phyloP scores from a whole-genome alignment of 2,329 filamentous ascomycete species.

The Aspergillus novofumigatus region DNA sequence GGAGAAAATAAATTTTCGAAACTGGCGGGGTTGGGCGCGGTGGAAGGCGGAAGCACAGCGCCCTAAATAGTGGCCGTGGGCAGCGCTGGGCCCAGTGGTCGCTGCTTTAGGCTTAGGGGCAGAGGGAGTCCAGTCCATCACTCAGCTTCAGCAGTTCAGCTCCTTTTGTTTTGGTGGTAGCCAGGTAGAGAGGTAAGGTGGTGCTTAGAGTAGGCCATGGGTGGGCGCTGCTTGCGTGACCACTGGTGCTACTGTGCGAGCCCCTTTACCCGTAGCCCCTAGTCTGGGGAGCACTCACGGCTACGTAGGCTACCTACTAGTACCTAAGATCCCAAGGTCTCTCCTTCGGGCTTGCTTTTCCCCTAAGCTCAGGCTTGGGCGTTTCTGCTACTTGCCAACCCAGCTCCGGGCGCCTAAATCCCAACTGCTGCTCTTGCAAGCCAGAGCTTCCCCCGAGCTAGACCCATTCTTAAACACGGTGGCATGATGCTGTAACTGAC shows the following conservation, averaged over 20 bases:
- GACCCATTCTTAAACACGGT: not conserved
- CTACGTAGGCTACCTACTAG: no score
- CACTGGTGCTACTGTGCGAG: no score
- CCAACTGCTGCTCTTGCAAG: not conserved
- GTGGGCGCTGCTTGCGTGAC: no score
- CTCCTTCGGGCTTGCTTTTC: not conserved
- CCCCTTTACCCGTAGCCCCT: no score
- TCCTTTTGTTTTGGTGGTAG: not conserved
- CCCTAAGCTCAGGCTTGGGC: not conserved
- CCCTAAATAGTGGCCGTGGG: conserved; percentile 17
- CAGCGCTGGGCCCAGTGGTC: conserved; percentile 4
- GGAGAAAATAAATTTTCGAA: conserved; percentile 17
- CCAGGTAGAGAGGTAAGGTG: not conserved
- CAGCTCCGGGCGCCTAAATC: not conserved
- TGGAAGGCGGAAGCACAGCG: conserved; percentile 10
- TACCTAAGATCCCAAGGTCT: no score
- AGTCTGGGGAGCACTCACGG: no score
- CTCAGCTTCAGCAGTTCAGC: not conserved
- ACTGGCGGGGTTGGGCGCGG: conserved; percentile 14
- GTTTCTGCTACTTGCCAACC: not conserved
- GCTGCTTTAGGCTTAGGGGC: conserved; percentile 19
- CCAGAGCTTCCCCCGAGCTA: not conserved
- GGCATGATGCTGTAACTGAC: not conserved
- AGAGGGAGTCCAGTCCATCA: not conserved
- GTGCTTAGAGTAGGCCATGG: no score